These are phyloP conservation scores for Gleditsia sinensis DNA, from an alignment of 306 rosid genomes.

Conservation along the genomic window DNA sequence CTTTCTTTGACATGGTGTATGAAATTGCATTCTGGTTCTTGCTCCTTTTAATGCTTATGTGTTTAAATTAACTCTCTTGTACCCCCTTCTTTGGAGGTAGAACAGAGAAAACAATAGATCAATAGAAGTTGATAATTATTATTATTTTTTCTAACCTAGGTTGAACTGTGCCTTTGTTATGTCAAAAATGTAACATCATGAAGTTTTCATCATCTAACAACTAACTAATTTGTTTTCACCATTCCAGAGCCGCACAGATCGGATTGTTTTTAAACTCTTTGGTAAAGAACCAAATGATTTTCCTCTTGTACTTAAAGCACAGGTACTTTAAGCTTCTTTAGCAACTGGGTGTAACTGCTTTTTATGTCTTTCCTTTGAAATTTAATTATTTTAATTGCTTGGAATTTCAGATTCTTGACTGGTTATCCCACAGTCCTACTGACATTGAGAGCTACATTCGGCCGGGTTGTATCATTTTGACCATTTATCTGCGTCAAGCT, in stretches of 20 bases:
- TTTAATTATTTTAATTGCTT: conserved; percentile 29
- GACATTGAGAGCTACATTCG: conserved; percentile 93
- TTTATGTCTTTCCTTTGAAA: conserved; percentile 26
- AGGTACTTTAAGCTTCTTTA: conserved; percentile 47
- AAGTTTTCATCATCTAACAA: neutral
- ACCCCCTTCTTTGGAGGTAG: neutral
- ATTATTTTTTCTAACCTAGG: neutral
- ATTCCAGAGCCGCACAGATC: conserved; percentile 51
- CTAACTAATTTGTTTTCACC: neutral
- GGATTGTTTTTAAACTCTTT: conserved; percentile 57
- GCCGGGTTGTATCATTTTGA: conserved; percentile 89
- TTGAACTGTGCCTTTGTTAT: neutral
- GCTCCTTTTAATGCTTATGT: conserved; percentile 1
- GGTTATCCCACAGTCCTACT: conserved; percentile 86
- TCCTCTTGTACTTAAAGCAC: conserved; percentile 52
- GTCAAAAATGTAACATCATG: neutral
- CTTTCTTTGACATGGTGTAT: neutral
- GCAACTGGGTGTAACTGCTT: conserved; percentile 8
- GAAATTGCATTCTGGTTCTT: conserved; percentile 24
- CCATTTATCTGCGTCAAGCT: conserved; percentile 76
- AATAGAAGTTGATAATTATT: neutral
- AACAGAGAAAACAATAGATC: neutral
- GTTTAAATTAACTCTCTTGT: neutral
- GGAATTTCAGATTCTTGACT: conserved; percentile 71
- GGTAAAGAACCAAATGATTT: conserved; percentile 61